phyloP scores from a whole-genome alignment of 2,329 filamentous ascomycete genomes.

The Aspergillus sojae region DNA sequence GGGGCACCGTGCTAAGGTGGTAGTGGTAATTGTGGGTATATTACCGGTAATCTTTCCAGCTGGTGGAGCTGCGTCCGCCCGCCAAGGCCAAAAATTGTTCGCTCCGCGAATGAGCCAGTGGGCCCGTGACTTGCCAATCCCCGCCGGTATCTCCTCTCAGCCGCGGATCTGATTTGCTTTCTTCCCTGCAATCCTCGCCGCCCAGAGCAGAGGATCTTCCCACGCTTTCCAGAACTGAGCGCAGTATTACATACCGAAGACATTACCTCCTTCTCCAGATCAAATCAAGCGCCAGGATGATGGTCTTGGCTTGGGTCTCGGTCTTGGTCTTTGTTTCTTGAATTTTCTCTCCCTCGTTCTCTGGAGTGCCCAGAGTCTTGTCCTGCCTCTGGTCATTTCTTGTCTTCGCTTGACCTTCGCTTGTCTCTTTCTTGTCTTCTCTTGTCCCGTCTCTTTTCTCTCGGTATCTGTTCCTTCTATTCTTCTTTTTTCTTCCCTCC shows the following conservation, averaged over 20 bases:
- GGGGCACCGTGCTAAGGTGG: background rate
- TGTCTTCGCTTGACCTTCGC: slow-evolving; percentile 16
- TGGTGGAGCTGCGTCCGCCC: slow-evolving; percentile 13
- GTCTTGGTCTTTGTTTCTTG: slow-evolving; percentile 20
- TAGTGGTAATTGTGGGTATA: background rate
- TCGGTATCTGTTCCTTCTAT: background rate
- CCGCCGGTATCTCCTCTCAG: slow-evolving; percentile 7
- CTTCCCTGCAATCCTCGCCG: slow-evolving; percentile 1
- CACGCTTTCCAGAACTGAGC: background rate
- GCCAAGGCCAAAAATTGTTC: slow-evolving; percentile 18
- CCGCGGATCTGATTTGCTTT: slow-evolving; percentile 7
- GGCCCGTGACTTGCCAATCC: slow-evolving; percentile 8
- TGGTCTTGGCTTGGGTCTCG: slow-evolving; percentile 15
- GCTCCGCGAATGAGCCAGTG: slow-evolving; percentile 19
- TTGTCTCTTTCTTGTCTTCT: slow-evolving; percentile 10
- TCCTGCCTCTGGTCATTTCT: slow-evolving; percentile 14
- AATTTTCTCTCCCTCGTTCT: slow-evolving; percentile 14
- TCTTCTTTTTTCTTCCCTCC: background rate
- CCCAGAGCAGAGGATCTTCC: background rate
- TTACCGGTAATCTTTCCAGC: background rate
- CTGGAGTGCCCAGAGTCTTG: slow-evolving; percentile 19
- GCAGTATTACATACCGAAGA: background rate
- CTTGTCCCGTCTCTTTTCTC: slow-evolving; percentile 13
- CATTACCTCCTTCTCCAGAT: background rate
- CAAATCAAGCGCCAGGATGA: slow-evolving; percentile 13